Evolutionary conservation across 805 yeast genomes (phyloP).

Genomic region (Ogataea salicorniae): DNA sequence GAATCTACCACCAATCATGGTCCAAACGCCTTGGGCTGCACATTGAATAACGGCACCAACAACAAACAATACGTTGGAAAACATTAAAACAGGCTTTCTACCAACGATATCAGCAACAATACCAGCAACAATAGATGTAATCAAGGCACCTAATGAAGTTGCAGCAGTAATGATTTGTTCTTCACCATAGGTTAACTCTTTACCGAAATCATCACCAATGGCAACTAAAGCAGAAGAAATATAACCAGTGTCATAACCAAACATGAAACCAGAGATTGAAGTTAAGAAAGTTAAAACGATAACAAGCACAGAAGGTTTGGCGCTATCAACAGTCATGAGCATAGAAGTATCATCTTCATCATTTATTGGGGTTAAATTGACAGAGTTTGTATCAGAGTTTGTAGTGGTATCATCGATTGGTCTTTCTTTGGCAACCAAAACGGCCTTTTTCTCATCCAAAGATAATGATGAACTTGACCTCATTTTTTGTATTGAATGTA

Average conservation of each 20-base stretch:
- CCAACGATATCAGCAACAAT: constrained; percentile 44
- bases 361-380: constrained; percentile 28
- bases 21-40: constrained; percentile 38
- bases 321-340: constrained; percentile 34
- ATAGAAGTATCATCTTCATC: constrained; percentile 47
- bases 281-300: constrained; percentile 42
- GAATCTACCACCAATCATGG: constrained; percentile 50
- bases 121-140: constrained; percentile 48
- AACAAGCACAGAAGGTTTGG: constrained; percentile 36
- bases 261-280: constrained; percentile 55
- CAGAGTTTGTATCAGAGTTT: neutral
- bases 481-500: too few relatives aligned
- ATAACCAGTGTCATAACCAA: constrained; percentile 59
- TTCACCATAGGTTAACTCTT: constrained; percentile 35
- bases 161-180: constrained; percentile 51
- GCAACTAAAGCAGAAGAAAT: constrained; percentile 52
- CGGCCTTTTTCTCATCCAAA: neutral
- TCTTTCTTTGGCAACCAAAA: constrained; percentile 5
- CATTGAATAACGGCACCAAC: constrained; percentile 45
- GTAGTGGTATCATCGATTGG: neutral
- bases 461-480: too few relatives aligned
- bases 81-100: constrained; percentile 39
- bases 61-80: constrained; percentile 43
- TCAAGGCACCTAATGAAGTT: constrained; percentile 50
- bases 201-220: constrained; percentile 43